Evolutionary conservation across 2,329 filamentous ascomycete genomes (phyloP), one percentile per base, ranked within the genome.

Genomic region (Seiridium cupressi): DNA sequence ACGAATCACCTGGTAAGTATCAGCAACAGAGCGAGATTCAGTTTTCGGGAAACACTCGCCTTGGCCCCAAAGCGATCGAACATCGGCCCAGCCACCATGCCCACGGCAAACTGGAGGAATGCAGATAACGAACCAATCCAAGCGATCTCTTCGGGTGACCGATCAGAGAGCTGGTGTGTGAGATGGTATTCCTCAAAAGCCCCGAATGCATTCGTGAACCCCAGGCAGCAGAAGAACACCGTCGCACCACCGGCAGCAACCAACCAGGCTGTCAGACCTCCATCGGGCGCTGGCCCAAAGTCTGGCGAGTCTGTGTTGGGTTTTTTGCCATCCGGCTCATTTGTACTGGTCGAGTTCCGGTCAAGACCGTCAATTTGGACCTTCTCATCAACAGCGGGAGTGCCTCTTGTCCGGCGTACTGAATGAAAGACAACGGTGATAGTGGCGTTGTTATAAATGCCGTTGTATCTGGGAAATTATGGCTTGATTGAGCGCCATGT

Each of bases 1-100:
- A 3, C 68, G 67, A 34, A 77, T 65, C 26, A 76, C 60, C 70
- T 26, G 18, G 18, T 26, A 26, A 26, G 18, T 26, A 26, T 26
- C 18, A 26, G 18, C 18, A 26, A 26, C 18, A 26, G 18, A 26
- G 18, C 6, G 32, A n/a, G 9, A 49, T 18, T 26, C 18, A 26
- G 18, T 26, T 26, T 26, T 26, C 31, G 48, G 35, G 10, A 60
- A 42, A 13, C 64, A 35, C 31, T 35, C 64, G 77, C 74, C 69
- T 65, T 70, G 44, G 69, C 66, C 10, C 78, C 77, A 55, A 72
- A 74, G 5, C 75, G 73, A 69, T 76, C 74, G 57, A 75, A 74
- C 11, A 75, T 53, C 4, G 73, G 70, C 5, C 74, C 74, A 1
- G 68, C 63, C 3, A 75, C 44, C 4, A 63, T 59, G 4, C 71